These are phyloP conservation scores for Chytridiales sp. DNA, from an alignment of 371 early-diverging fungal species.

Conservation along the genomic window DNA sequence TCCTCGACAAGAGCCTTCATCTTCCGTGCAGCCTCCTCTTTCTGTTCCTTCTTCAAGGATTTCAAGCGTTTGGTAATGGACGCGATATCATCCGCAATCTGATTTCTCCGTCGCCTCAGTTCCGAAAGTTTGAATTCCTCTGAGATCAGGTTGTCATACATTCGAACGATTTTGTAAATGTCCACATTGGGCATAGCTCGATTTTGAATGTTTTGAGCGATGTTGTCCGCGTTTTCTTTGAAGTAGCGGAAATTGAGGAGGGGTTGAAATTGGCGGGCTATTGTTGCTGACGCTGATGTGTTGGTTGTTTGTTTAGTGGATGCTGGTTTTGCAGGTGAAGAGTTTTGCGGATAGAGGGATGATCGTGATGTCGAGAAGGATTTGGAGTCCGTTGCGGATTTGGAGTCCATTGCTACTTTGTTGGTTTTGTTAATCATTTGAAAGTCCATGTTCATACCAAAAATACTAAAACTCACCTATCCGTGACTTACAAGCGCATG, in stretches of 20 bases:
- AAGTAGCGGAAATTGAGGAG: conserved; percentile 61
- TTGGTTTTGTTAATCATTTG: too few relatives aligned
- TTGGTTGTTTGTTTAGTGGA: too few relatives aligned
- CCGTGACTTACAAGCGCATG: too few relatives aligned
- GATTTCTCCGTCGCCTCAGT: conserved; percentile 49
- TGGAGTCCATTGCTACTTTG: too few relatives aligned
- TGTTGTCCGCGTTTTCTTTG: conserved; percentile 47
- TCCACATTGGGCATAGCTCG: conserved; percentile 56
- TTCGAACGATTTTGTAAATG: conserved; percentile 43
- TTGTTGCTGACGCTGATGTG: neutral
- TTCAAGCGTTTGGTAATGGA: conserved; percentile 1
- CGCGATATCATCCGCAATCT: conserved; percentile 34
- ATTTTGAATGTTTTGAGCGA: conserved; percentile 54
- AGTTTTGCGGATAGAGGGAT: too few relatives aligned
- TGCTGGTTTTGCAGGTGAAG: too few relatives aligned
- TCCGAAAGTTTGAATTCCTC: conserved; percentile 38
- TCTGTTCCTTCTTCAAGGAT: neutral
- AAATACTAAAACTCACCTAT: too few relatives aligned
- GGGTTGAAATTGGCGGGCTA: conserved; percentile 36
- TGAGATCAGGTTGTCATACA: conserved; percentile 47
- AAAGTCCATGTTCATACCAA: too few relatives aligned
- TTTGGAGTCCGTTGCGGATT: too few relatives aligned
- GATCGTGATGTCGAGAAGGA: too few relatives aligned
- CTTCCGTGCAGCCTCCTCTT: conserved; percentile 16
- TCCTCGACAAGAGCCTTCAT: conserved; percentile 42